These are phyloP conservation scores for Ophiostoma triangulosporum DNA, from an alignment of 2,329 filamentous ascomycete genomes.

Conservation along the genomic window DNA sequence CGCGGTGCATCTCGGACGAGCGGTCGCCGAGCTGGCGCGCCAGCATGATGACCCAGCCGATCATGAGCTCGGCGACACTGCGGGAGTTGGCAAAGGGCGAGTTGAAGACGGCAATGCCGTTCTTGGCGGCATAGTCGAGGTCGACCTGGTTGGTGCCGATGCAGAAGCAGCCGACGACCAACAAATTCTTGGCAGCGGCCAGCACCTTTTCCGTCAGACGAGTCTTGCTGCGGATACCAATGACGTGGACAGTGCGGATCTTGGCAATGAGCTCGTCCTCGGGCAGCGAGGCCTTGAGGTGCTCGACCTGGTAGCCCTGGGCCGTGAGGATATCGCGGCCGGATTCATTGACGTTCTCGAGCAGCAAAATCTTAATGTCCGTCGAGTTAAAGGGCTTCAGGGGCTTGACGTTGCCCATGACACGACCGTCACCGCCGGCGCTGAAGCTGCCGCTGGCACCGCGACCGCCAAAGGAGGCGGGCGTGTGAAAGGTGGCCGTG, in stretches of 20 bases:
- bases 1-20: constrained; percentile 84
- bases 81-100: constrained; percentile 97
- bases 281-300: constrained; percentile 73
- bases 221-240: constrained; percentile 96
- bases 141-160: constrained; percentile 97
- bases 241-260: constrained; percentile 90
- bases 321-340: constrained; percentile 67
- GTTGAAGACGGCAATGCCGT: constrained; percentile 96
- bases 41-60: constrained; percentile 81
- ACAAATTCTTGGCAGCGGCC: constrained; percentile 78
- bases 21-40: constrained; percentile 88
- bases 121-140: constrained; percentile 65
- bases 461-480: constrained; percentile 15
- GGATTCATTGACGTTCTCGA: constrained; percentile 92
- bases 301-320: constrained; percentile 95
- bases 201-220: constrained; percentile 80
- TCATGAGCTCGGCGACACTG: constrained; percentile 91
- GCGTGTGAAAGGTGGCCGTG: constrained; percentile 49
- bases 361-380: constrained; percentile 88
- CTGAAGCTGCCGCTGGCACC: constrained; percentile 2
- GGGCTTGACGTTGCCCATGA: constrained; percentile 46
- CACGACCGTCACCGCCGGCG: constrained; percentile 21
- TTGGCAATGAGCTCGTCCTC: constrained; percentile 95
- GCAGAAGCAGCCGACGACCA: constrained; percentile 96
- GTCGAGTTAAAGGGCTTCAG: constrained; percentile 92